These are phyloP conservation scores for Scheffersomyces titani DNA, from an alignment of 1,139 yeast species.

Conservation along the genomic window DNA sequence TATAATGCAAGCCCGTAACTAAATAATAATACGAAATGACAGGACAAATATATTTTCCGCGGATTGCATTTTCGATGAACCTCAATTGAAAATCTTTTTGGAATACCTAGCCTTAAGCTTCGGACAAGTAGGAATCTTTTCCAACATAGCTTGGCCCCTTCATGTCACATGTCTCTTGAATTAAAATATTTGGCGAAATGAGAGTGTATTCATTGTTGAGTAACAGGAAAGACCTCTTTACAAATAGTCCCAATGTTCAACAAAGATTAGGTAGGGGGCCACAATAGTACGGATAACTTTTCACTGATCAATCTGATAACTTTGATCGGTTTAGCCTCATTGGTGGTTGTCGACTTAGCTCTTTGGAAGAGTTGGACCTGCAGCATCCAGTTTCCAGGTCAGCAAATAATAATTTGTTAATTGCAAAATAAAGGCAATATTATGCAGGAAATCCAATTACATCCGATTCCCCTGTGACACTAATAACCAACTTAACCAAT, in stretches of 20 bases:
- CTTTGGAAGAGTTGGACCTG: not conserved
- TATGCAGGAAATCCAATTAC: too few species aligned
- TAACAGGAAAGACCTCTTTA: not conserved
- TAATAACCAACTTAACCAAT: too few species aligned
- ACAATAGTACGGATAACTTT: not conserved
- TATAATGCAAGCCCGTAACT: too few species aligned
- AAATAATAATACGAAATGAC: not conserved
- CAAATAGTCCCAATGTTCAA: not conserved
- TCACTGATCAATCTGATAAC: conserved; percentile 12
- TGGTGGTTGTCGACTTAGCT: not conserved
- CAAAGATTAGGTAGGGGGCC: not conserved
- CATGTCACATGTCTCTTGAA: not conserved
- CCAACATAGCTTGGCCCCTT: not conserved
- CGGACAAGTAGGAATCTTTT: not conserved
- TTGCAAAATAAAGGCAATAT: not conserved
- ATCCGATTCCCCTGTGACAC: not conserved
- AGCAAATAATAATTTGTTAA: not conserved
- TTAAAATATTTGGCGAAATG: not conserved
- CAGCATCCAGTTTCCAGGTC: not conserved
- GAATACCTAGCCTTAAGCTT: not conserved
- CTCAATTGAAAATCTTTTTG: not conserved
- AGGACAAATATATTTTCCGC: not conserved
- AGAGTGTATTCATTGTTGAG: not conserved
- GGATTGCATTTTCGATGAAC: not conserved
- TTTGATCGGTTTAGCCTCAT: not conserved